A percentile compares a stretch with the other conserved stretches of the same genome.
phyloP scores from a whole-genome alignment of 768 basidiomycete genomes.

The Kwoniella sp. region DNA sequence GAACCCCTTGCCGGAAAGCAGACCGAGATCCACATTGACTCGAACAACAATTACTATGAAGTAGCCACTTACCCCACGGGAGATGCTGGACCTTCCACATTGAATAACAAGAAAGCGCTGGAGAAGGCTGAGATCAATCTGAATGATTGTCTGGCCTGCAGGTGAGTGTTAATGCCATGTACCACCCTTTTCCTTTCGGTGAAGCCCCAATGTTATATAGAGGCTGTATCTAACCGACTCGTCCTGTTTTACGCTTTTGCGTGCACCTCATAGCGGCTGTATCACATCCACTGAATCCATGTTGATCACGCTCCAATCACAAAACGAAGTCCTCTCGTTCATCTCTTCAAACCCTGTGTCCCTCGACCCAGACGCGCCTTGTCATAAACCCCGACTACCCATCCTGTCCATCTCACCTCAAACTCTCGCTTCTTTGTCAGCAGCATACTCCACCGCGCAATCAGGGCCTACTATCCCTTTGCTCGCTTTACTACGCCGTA shows the following conservation, averaged over 20 bases:
- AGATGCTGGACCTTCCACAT: constrained; percentile 38
- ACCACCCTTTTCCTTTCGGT: no score
- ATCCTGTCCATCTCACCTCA: constrained; percentile 89
- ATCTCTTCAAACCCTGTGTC: constrained; percentile 60
- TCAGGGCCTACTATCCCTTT: constrained; percentile 61
- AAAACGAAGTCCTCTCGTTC: constrained; percentile 83
- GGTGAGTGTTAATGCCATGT: constrained; percentile 60
- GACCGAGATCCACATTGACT: constrained; percentile 92
- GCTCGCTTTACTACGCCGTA: constrained; percentile 64
- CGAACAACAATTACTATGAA: constrained; percentile 83
- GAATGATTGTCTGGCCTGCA: constrained; percentile 97
- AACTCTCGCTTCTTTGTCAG: constrained; percentile 76
- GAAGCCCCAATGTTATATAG: no score
- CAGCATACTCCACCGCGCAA: constrained; percentile 55
- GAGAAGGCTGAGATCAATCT: constrained; percentile 93
- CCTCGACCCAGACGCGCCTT: constrained; percentile 8
- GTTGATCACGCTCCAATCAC: constrained; percentile 92
- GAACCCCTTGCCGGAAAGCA: constrained; percentile 55
- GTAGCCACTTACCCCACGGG: constrained; percentile 57
- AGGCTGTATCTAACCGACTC: no score
- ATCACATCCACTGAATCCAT: constrained; percentile 98
- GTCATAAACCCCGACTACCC: constrained; percentile 54
- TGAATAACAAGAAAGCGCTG: constrained; percentile 62
- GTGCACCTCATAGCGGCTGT: constrained; percentile 69
- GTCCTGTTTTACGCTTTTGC: not conserved